Conservation (phyloP, 192 early-diverging fungal genomes). For the Chytriomyces sp. region DNA sequence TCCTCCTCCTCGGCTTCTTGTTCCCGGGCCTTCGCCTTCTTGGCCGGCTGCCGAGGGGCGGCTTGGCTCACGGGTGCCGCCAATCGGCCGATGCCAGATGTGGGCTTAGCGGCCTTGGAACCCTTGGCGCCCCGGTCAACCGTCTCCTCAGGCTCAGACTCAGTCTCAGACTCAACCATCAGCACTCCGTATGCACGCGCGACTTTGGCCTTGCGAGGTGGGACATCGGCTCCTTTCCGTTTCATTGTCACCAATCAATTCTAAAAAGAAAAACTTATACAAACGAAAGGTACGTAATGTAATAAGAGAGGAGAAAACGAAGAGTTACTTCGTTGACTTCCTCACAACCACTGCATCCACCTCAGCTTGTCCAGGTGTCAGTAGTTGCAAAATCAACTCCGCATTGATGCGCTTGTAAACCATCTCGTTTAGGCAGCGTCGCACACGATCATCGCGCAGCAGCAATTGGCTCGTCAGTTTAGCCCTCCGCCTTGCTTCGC, state of each 20-base stretch:
- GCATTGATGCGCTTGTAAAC: too few relatives aligned
- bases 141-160: not conserved
- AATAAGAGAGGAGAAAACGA: not conserved
- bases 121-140: not conserved
- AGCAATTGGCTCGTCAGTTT: too few relatives aligned
- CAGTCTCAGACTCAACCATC: not conserved
- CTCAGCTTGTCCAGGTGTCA: too few relatives aligned
- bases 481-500: too few relatives aligned
- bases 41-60: not conserved
- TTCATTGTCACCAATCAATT: not conserved
- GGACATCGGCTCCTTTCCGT: not conserved
- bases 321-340: not conserved
- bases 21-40: not conserved
- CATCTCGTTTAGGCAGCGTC: too few relatives aligned
- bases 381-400: too few relatives aligned
- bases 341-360: too few relatives aligned
- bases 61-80: not conserved
- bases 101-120: not conserved
- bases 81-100: not conserved
- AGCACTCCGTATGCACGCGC: not conserved
- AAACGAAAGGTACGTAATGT: not conserved
- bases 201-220: not conserved
- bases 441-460: too few relatives aligned
- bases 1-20: constrained; percentile 7
- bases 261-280: too few relatives aligned